A percentile compares a stretch with the other conserved stretches of the same genome.
Conservation (phyloP, 495 filamentous ascomycete genomes). For the Penicillium pancosmium region DNA sequence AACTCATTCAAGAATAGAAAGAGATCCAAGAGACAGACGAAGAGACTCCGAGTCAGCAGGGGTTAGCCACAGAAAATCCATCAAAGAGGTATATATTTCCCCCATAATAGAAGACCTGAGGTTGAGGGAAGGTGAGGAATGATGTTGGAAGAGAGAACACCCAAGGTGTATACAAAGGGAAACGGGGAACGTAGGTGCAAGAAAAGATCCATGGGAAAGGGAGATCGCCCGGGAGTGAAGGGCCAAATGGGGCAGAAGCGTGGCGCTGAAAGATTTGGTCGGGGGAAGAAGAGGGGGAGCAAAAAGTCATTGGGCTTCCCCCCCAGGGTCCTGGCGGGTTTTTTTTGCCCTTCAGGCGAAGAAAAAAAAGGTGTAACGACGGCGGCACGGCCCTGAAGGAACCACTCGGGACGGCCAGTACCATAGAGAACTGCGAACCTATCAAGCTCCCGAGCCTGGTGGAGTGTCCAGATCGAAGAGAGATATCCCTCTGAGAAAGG, state of each 20-base stretch:
- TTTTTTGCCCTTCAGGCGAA: not conserved
- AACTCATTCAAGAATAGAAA: not conserved
- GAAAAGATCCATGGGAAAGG: slow-evolving; percentile 21
- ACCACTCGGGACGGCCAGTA: not conserved
- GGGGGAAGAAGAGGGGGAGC: slow-evolving; percentile 6
- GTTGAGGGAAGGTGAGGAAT: not conserved
- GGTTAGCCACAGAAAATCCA: not conserved
- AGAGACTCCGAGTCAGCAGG: not conserved
- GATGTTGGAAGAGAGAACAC: not conserved
- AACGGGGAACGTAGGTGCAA: slow-evolving; percentile 15
- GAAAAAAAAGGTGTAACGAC: slow-evolving; percentile 2
- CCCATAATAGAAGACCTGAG: not conserved
- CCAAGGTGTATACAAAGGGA: slow-evolving; percentile 9
- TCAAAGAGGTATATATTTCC: too few relatives aligned
- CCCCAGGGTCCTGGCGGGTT: not conserved
- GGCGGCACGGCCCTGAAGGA: slow-evolving; percentile 4
- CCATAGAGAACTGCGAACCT: not conserved
- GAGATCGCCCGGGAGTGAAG: slow-evolving; percentile 21
- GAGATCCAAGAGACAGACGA: not conserved
- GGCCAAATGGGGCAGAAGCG: slow-evolving; percentile 14
- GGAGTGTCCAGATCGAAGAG: slow-evolving; percentile 2
- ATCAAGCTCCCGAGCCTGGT: not conserved
- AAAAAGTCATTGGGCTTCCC: not conserved
- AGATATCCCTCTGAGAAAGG: slow-evolving; percentile 4
- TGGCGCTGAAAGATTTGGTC: slow-evolving; percentile 14